Conservation (phyloP, 495 filamentous ascomycete genomes). For the Neurospora tetrasperma region DNA sequence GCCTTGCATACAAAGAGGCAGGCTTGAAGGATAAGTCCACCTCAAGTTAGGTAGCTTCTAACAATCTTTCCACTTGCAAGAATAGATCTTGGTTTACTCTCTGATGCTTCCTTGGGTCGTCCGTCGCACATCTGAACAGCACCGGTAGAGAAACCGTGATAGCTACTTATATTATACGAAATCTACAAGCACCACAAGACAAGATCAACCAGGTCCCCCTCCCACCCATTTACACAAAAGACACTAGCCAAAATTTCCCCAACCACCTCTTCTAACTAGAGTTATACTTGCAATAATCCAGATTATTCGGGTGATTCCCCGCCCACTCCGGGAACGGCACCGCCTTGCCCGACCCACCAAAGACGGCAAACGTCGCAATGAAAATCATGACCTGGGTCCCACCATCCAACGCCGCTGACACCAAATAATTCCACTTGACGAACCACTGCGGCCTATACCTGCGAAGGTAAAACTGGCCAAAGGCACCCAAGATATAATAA, state of each 20-base stretch:
- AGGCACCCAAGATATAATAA: slow-evolving; percentile 36
- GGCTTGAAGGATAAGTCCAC: too few species aligned
- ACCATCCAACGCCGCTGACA: slow-evolving; percentile 47
- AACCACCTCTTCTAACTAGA: background rate
- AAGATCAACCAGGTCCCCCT: background rate
- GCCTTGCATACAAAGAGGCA: too few species aligned
- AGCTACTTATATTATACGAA: too few species aligned
- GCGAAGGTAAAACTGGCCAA: slow-evolving; percentile 43
- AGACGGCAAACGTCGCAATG: slow-evolving; percentile 49
- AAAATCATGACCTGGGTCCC: slow-evolving; percentile 42
- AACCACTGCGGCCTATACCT: slow-evolving; percentile 40
- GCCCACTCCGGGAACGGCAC: slow-evolving; percentile 37
- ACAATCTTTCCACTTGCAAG: too few species aligned
- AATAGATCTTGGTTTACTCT: too few species aligned
- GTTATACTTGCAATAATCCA: background rate
- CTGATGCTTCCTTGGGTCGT: too few species aligned
- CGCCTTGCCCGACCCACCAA: slow-evolving; percentile 34
- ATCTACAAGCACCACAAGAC: background rate
- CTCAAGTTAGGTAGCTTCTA: too few species aligned
- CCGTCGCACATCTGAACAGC: too few species aligned
- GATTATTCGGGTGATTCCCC: slow-evolving; percentile 32
- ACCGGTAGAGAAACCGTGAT: too few species aligned
- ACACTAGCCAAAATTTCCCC: too few species aligned
- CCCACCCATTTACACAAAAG: background rate
- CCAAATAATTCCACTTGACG: slow-evolving; percentile 48